These are phyloP conservation scores for Monosporascus sp. DNA, from an alignment of 2,329 filamentous ascomycete species.

Conservation along the genomic window DNA sequence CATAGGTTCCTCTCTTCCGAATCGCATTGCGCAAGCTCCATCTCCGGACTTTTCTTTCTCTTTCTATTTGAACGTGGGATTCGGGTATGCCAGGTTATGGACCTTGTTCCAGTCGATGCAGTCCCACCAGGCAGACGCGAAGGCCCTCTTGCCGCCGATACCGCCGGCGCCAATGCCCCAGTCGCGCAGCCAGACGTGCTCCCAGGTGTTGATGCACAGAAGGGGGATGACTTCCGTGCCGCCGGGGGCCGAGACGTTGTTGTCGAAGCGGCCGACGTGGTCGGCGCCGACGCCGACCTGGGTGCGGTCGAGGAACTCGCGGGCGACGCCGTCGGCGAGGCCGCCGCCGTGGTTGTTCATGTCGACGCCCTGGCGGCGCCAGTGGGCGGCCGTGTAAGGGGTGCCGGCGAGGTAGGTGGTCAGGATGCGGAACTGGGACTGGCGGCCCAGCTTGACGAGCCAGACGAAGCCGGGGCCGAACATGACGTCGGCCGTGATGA, in stretches of 20 bases:
- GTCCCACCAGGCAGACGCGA: slow-evolving; percentile 80
- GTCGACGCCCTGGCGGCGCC: slow-evolving; percentile 64
- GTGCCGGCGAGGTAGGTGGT: slow-evolving; percentile 88
- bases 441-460: slow-evolving; percentile 63
- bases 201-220: slow-evolving; percentile 92
- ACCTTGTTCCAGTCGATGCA: slow-evolving; percentile 81
- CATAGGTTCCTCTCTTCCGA: slow-evolving; percentile 9
- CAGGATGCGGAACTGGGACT: slow-evolving; percentile 60
- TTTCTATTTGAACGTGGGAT: slow-evolving; percentile 3
- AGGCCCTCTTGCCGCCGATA: slow-evolving; percentile 68
- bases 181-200: slow-evolving; percentile 86
- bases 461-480: slow-evolving; percentile 97
- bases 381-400: slow-evolving; percentile 81
- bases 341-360: slow-evolving; percentile 58
- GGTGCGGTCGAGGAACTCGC: slow-evolving; percentile 36
- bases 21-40: background rate
- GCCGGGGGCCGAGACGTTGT: slow-evolving; percentile 49
- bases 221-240: slow-evolving; percentile 69
- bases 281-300: slow-evolving; percentile 20
- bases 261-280: slow-evolving; percentile 20
- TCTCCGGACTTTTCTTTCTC: background rate
- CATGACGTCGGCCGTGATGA: slow-evolving; percentile 80
- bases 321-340: slow-evolving; percentile 22
- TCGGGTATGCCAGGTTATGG: slow-evolving; percentile 31
- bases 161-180: slow-evolving; percentile 59